Base-by-base conservation (phyloP, 148 eudicot genomes). In the Rhododendron molle region DNA sequence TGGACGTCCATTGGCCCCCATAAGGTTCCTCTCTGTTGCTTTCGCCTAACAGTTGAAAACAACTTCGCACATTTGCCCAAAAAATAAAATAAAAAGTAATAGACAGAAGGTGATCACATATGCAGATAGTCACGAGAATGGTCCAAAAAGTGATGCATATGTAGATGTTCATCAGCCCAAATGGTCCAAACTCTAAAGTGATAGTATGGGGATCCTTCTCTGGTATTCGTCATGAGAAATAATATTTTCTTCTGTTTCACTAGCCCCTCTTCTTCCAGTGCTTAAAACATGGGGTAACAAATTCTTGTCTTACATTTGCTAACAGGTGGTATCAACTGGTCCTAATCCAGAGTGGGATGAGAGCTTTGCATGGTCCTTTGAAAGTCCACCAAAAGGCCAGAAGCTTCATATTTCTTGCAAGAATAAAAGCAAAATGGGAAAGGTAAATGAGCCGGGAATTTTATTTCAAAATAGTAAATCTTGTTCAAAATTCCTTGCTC, bases 341-440 rank as follows among this genome's bases (percentile, higher is more conserved):
- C 95, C 99, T 62, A 93, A 91, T 85, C 99, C 99, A 15, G 98
- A 95, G 81, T 97, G 96, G 96, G 98, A 97, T 3, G 98, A 97
- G 91, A 95, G 95, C 89, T 97, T 97, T 82, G 83, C 90, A 18
- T 97, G 99, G 99, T 88, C 96, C 86, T 97, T 97, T 78, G 99
- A 97, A 91, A 95, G 99, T 87, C 99, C 99, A 81, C 99, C 99
- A 6, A 94, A 97, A 87, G 99, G 99, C 87, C 99, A 97, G 87
- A 95, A 97, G 89, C 93, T 97, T 87, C 98, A 93, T 84, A 97
- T 97, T 73, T 97, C 99, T 30, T 97, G 99, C 96, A 97, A 95
- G 91, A 97, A 97, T 86, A 97, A 97, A 92, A 97, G 99, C 96
- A 97, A 97, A 90, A 96, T 97, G 89, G 99, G 99, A 81, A 97